Evolutionary conservation across 257 asterid genomes (phyloP).

Genomic region (Knoxia roxburghii): DNA sequence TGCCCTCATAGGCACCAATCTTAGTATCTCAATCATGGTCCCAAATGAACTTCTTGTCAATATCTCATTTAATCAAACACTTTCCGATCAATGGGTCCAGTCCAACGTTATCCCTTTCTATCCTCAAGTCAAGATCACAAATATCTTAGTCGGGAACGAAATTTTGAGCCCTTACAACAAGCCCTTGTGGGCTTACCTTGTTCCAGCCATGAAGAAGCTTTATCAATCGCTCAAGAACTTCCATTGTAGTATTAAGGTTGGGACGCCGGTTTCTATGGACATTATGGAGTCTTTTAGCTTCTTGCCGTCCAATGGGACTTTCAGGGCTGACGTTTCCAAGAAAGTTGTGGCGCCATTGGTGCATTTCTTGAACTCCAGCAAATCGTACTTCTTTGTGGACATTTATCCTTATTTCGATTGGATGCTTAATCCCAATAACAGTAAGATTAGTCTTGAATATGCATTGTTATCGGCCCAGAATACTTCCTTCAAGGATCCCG

Average conservation of each 20-base stretch:
- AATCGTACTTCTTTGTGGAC: constrained; percentile 50
- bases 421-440: constrained; percentile 30
- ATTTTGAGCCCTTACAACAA: constrained; percentile 30
- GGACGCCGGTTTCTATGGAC: constrained; percentile 72
- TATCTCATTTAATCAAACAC: constrained; percentile 42
- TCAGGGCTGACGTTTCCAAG: constrained; percentile 40
- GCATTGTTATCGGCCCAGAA: constrained; percentile 39
- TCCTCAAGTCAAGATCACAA: constrained; percentile 47
- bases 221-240: constrained; percentile 27
- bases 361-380: constrained; percentile 45
- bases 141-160: constrained; percentile 62
- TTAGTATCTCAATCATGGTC: constrained; percentile 56
- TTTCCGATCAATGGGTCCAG: constrained; percentile 53
- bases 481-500: constrained; percentile 35
- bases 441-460: constrained; percentile 29
- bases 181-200: constrained; percentile 47
- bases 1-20: constrained; percentile 47
- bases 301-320: constrained; percentile 60
- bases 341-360: constrained; percentile 39
- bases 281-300: constrained; percentile 26
- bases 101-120: constrained; percentile 42
- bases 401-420: constrained; percentile 61
- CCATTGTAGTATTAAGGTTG: constrained; percentile 42
- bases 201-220: constrained; percentile 55
- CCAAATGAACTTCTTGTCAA: constrained; percentile 43